Base-by-base conservation (phyloP, 305 asterid species). In the Petunia hybrid region DNA sequence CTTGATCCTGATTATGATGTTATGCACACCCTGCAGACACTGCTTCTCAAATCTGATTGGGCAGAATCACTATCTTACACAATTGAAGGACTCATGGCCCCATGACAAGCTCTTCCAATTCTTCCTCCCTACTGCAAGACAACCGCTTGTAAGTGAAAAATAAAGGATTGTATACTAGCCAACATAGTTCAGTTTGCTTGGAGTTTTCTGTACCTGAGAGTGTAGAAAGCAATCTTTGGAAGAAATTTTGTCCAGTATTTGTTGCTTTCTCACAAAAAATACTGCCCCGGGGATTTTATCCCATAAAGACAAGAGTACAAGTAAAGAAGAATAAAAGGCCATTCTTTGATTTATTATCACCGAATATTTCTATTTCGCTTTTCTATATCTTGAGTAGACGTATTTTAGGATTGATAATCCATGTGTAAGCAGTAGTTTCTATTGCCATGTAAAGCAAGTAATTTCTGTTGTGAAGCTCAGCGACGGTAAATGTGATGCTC, bases 51-150 rank as follows among this genome's bases (percentile, higher is more conserved):
- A 85, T 87, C 93, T 16, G 95, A 92, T 77, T 93, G 94, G 95
- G 93, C 95, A 46, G 82, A 91, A 40, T 92, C 95, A 45, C 91
- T 92, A 39, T 80, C 97, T 75, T 93, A 93, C 78, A 92, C 95
- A 7, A 91, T 93, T n/a, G 97, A 92, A 77, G 89, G 95, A 78
- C 89, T 93, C n/a, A 92, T 93, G 98, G 94, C 95, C 82, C 94
- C 97, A 1, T 93, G 83, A 88, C 40, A 57, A 55, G 42, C 70
- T 78, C 36, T 53, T 53, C 79, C 8, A 13, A 38, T 38, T 6
- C 79, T 53, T 51, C 14, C 63, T 73, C n/a, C 22, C 22, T 31
- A 65, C 62, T 36, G 76, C 64, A 38, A 67, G 4, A 78, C 57
- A 36, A 4, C n/a, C 38, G n/a, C 76, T 64, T 4, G 12, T 56